A percentile compares a stretch with the other conserved stretches of the same genome.
Evolutionary conservation across 106 monocot genomes (phyloP).

Genomic region (Acorus gramineus): DNA sequence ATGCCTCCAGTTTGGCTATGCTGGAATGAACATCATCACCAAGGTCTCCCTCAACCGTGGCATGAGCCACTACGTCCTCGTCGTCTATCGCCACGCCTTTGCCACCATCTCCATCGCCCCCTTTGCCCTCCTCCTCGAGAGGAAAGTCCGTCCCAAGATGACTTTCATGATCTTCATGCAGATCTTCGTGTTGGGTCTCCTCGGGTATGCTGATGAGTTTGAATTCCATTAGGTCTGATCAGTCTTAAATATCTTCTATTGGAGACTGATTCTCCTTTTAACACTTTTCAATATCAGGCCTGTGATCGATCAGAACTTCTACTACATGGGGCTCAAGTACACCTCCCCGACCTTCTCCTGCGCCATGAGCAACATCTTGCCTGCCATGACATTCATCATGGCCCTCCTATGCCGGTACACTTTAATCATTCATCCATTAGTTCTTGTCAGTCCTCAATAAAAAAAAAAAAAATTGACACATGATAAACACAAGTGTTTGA

Average conservation of each 20-base stretch:
- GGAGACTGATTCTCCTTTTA: neutral
- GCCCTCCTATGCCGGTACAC: constrained; percentile 52
- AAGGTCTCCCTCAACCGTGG: constrained; percentile 76
- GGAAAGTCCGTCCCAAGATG: constrained; percentile 62
- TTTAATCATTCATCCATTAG: neutral
- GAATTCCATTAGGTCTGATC: too few relatives aligned
- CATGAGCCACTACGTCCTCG: constrained; percentile 85
- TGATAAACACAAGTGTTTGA: too few relatives aligned
- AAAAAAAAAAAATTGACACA: too few relatives aligned
- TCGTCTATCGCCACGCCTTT: constrained; percentile 78
- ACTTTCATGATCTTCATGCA: constrained; percentile 56
- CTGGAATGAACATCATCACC: constrained; percentile 83
- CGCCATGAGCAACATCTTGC: constrained; percentile 82
- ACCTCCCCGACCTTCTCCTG: constrained; percentile 79
- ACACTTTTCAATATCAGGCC: constrained; percentile 18
- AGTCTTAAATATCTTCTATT: neutral
- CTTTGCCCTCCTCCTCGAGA: constrained; percentile 72
- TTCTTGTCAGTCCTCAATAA: too few relatives aligned
- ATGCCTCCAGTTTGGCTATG: constrained; percentile 72
- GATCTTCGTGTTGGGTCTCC: constrained; percentile 49
- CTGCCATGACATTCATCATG: constrained; percentile 71
- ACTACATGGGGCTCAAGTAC: constrained; percentile 53
- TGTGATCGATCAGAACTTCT: constrained; percentile 77
- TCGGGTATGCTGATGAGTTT: constrained; percentile 26
- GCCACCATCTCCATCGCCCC: constrained; percentile 80